Base-by-base conservation (phyloP, 768 basidiomycete species). In the Phlegmacium glaucopus region DNA sequence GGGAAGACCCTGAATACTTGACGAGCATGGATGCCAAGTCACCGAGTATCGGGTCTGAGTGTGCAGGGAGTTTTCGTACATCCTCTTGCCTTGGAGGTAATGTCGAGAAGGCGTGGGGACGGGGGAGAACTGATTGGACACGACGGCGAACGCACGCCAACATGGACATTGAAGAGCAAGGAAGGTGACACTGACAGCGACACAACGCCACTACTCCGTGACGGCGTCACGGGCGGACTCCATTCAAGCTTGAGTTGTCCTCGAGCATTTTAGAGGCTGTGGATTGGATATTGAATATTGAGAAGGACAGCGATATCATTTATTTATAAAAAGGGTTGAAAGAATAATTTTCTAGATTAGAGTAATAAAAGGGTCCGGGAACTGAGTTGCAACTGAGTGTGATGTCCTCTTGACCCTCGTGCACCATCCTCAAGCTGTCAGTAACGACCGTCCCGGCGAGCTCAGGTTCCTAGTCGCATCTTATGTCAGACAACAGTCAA, bases 401-500 rank as follows among this genome's bases (percentile, higher is more conserved):
- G 53, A 60, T 60, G 58, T 55, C 58, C 48, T 60, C 54, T 53
- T 60, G 54, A 63, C 59, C 61, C 61, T 53, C 47, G 42, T 49
- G n/a, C 45, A 48, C 48, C 59, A 32, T 41, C 51, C 44, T 51
- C 54, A 48, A 35, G 48, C 50, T 42, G 44, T 56, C 43, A 28
- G 42, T 49, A 44, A 39, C 39, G 36, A 36, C 38, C 32, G 25
- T 35, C 42, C 45, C 45, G 45, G 45, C 51, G 50, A 48, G 45
- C 45, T 44, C 51, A 38, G 48, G 47, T 28, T 48, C 44, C 42
- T 47, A 41, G 50, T 53, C 51, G 46, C 51, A 47, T 44, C 42
- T 49, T 57, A 82, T 82, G 80, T 74, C 79, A 50, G 79, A 80
- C 54, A 60, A 76, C 17, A 71, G 65, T 61, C 63, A 56, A 13